Conservation (phyloP, 225 moss, liverwort and hornwort species). For the Bryoerythrophyllum caledonicum region DNA sequence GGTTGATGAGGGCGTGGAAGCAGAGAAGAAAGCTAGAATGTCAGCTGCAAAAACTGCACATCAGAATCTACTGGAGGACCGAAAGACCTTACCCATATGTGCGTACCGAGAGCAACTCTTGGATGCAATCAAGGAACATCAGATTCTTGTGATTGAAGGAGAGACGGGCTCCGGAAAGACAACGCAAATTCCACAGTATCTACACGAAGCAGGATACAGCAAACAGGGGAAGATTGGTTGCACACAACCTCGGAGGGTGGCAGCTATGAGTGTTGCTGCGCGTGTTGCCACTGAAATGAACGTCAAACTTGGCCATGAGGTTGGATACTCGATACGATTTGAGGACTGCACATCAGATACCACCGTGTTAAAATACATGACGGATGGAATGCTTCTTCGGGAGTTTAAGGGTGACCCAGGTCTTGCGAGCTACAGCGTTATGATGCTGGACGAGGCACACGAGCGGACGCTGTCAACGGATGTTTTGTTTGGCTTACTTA, state of each 20-base stretch:
- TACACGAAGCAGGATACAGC: constrained; percentile 93
- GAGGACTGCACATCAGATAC: constrained; percentile 97
- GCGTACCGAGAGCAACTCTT: constrained; percentile 52
- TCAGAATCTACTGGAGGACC: constrained; percentile 65
- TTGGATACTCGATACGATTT: constrained; percentile 93
- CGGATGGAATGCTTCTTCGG: constrained; percentile 94
- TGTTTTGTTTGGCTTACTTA: constrained; percentile 88
- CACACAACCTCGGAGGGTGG: constrained; percentile 96
- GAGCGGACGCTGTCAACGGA: constrained; percentile 96
- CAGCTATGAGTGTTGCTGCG: constrained; percentile 97
- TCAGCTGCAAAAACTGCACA: constrained; percentile 65
- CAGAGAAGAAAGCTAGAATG: constrained; percentile 48
- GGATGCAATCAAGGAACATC: constrained; percentile 50
- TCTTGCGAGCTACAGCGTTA: constrained; percentile 92
- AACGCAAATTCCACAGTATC: constrained; percentile 97
- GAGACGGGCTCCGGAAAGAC: constrained; percentile 99
- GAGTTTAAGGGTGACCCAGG: constrained; percentile 96
- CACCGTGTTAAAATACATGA: constrained; percentile 93
- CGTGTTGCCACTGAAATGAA: constrained; percentile 99
- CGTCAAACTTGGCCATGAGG: constrained; percentile 96
- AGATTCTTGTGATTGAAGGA: constrained; percentile 94
- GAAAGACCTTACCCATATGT: constrained; percentile 64
- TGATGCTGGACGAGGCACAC: constrained; percentile 99
- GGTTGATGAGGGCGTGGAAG: constrained; percentile 52
- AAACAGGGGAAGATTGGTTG: constrained; percentile 94